These are phyloP conservation scores for Punica granatum DNA, from an alignment of 345 rosid genomes.

Conservation along the genomic window DNA sequence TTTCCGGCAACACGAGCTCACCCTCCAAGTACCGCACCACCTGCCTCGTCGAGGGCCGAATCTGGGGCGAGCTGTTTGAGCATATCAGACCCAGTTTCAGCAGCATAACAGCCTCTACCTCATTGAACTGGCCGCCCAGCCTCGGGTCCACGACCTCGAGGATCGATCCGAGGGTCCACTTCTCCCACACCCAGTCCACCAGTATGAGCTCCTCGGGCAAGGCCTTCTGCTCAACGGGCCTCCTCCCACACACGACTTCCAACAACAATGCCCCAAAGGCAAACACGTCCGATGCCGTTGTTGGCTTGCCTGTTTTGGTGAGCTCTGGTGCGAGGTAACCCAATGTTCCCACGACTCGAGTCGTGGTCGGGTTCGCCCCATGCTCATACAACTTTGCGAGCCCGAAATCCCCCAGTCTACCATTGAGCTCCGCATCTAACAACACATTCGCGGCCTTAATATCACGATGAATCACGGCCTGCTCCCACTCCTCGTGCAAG, in stretches of 20 bases:
- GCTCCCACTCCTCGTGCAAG: conserved; percentile 93
- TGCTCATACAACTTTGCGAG: conserved; percentile 82
- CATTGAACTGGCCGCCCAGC: conserved; percentile 52
- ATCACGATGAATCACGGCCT: conserved; percentile 84
- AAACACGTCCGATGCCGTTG: conserved; percentile 69
- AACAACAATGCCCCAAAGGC: conserved; percentile 84
- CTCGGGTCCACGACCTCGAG: conserved; percentile 64
- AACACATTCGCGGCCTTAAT: conserved; percentile 82
- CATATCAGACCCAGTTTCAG: conserved; percentile 75
- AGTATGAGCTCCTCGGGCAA: conserved; percentile 77
- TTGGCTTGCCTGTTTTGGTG: conserved; percentile 71
- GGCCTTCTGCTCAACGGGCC: conserved; percentile 74
- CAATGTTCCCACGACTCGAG: conserved; percentile 88
- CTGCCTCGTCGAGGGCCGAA: conserved; percentile 74
- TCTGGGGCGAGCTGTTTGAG: conserved; percentile 50
- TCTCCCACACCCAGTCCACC: conserved; percentile 92
- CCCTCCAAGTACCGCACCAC: conserved; percentile 69
- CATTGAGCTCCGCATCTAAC: conserved; percentile 65
- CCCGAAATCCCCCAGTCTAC: conserved; percentile 83
- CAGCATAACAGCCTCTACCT: conserved; percentile 45
- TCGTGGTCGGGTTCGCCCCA: conserved; percentile 58
- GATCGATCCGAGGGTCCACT: conserved; percentile 53
- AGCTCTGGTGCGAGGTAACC: conserved; percentile 96
- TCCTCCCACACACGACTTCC: conserved; percentile 82
- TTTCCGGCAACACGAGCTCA: conserved; percentile 40